Conservation (phyloP, 768 basidiomycete genomes). For the Tulasnella sp. region DNA sequence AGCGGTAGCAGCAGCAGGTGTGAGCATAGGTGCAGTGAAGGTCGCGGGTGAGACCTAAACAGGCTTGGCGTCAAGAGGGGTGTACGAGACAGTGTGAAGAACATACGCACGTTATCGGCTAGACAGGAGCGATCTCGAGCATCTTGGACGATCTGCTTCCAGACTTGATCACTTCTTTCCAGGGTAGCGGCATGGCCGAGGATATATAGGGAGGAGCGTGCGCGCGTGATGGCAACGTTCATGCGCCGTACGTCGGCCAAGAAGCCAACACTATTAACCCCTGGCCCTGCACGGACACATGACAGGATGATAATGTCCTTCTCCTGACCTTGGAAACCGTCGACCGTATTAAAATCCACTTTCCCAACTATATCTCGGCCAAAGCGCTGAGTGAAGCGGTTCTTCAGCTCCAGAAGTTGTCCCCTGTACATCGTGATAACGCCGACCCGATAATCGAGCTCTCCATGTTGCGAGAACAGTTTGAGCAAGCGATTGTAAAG, state of each 20-base stretch:
- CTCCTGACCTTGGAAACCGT: slow-evolving; percentile 98
- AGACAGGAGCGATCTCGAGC: slow-evolving; percentile 55
- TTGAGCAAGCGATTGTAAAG: slow-evolving; percentile 60
- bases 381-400: slow-evolving; percentile 57
- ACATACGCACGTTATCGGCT: slow-evolving; percentile 42
- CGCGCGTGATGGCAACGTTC: slow-evolving; percentile 98
- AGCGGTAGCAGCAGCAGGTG: background rate
- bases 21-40: slow-evolving; percentile 1
- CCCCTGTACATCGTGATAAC: slow-evolving; percentile 93
- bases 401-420: slow-evolving; percentile 65
- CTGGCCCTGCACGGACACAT: slow-evolving; percentile 86
- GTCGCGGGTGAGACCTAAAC: background rate
- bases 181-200: slow-evolving; percentile 85
- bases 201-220: slow-evolving; percentile 87
- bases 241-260: slow-evolving; percentile 81
- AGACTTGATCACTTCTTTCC: slow-evolving; percentile 69
- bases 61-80: background rate
- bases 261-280: slow-evolving; percentile 77
- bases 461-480: slow-evolving; percentile 41
- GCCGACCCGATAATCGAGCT: slow-evolving; percentile 47
- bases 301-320: slow-evolving; percentile 97
- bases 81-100: background rate
- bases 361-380: slow-evolving; percentile 55
- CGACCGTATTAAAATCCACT: slow-evolving; percentile 93
- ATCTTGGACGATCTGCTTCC: slow-evolving; percentile 68